Percentiles rank a stretch among this genome's conserved stretches.
Evolutionary conservation across 768 basidiomycete genomes (phyloP).

Genomic region (Pisolithus tinctorius): DNA sequence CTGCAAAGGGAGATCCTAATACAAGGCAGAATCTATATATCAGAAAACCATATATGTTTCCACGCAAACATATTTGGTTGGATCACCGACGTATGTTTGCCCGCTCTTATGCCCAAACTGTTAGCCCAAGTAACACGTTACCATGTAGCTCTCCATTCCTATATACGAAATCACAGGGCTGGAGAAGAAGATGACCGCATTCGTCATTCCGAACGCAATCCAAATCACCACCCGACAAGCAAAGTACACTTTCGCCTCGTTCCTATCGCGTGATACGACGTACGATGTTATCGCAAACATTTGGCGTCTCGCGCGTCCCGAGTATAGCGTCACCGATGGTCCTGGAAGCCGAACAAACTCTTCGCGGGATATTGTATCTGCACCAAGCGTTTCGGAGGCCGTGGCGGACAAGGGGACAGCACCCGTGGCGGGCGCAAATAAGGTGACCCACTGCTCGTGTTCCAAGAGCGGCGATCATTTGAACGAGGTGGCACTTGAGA

Average conservation of each 20-base stretch:
- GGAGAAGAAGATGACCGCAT: constrained; percentile 97
- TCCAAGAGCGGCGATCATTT: constrained; percentile 65
- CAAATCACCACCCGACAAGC: constrained; percentile 75
- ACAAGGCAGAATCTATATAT: constrained; percentile 93
- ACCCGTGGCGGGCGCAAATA: constrained; percentile 27
- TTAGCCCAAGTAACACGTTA: constrained; percentile 5
- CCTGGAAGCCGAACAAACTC: constrained; percentile 12
- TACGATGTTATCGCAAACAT: constrained; percentile 95
- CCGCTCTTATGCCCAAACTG: neutral
- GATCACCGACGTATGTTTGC: constrained; percentile 82
- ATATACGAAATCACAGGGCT: constrained; percentile 81
- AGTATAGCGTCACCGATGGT: constrained; percentile 31
- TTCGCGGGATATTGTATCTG: constrained; percentile 13
- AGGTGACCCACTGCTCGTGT: constrained; percentile 70
- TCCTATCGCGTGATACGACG: constrained; percentile 92
- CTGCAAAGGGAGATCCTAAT: constrained; percentile 94
- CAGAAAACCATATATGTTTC: constrained; percentile 99
- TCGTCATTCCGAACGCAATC: constrained; percentile 96
- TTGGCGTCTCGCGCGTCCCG: constrained; percentile 86
- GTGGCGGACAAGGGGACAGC: neutral
- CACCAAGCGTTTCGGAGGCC: constrained; percentile 14
- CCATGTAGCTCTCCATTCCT: constrained; percentile 69
- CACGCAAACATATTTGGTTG: constrained; percentile 99
- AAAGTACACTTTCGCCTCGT: constrained; percentile 94
- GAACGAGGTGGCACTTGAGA: constrained; percentile 68